A percentile compares a stretch with the other conserved stretches of the same genome.
These are phyloP conservation scores for Cafeteria roenbergensis DNA, from an alignment of 108 stramenopile genomes.

Conservation along the genomic window DNA sequence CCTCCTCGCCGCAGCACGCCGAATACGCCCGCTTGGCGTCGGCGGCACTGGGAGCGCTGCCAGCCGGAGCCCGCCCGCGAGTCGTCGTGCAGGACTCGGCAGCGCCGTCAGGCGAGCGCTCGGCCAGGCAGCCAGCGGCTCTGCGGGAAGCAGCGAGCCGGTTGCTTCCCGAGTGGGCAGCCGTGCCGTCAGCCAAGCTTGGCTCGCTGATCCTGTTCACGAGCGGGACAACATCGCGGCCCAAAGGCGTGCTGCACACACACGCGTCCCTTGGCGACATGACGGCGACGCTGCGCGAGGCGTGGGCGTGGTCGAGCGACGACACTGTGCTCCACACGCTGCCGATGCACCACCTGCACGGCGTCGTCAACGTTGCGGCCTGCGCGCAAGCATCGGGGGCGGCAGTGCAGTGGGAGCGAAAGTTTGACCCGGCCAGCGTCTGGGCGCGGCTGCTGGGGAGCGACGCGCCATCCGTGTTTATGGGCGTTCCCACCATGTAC, in stretches of 20 bases:
- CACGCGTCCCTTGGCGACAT: conserved; percentile 4
- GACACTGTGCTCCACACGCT: conserved; percentile 25
- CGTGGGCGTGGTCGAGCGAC: conserved; percentile 16
- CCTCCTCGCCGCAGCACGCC: background rate
- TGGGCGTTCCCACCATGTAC: conserved; percentile 33
- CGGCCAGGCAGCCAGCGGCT: background rate
- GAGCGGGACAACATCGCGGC: conserved; percentile 25
- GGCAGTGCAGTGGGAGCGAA: conserved; percentile 18
- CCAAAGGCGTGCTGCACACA: conserved; percentile 28
- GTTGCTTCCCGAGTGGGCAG: background rate
- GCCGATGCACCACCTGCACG: conserved; percentile 30
- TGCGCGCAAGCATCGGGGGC: conserved; percentile 19
- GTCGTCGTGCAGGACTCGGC: background rate
- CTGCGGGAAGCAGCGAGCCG: too few species aligned
- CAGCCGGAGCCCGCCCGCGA: background rate
- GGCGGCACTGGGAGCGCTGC: background rate
- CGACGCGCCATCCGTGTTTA: conserved; percentile 15
- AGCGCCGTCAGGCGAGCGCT: background rate
- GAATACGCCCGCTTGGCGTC: background rate
- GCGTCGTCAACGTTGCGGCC: conserved; percentile 22
- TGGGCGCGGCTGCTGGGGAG: conserved; percentile 14
- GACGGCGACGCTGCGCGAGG: conserved; percentile 6
- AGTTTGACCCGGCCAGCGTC: background rate
- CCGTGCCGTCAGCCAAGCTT: background rate
- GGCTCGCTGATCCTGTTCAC: conserved; percentile 24